Conservation (phyloP, 495 filamentous ascomycete genomes). For the Penicillium canariense region DNA sequence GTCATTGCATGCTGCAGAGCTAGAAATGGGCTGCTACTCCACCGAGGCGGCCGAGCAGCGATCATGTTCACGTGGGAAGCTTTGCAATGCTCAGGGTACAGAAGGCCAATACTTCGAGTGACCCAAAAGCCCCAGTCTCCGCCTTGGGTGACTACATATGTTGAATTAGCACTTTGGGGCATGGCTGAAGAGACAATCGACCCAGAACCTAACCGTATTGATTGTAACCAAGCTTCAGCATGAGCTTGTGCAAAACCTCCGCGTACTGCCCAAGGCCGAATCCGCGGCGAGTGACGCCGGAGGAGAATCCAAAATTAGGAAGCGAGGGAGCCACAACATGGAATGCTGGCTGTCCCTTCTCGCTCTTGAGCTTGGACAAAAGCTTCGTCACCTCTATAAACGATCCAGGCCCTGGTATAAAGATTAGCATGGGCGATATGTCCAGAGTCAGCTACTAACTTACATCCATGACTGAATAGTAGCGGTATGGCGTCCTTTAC, state of each 20-base stretch:
- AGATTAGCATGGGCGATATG: not conserved
- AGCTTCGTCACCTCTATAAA: conserved; percentile 42
- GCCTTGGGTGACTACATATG: conserved; percentile 52
- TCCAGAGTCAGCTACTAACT: not conserved
- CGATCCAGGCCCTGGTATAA: conserved; percentile 32
- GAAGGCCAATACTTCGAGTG: conserved; percentile 53
- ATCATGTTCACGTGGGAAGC: conserved; percentile 67
- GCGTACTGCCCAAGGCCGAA: conserved; percentile 62
- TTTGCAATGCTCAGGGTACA: conserved; percentile 55
- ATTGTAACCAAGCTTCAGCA: conserved; percentile 64
- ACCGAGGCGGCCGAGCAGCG: conserved; percentile 32
- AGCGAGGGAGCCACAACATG: conserved; percentile 45
- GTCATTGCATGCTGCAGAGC: conserved; percentile 25
- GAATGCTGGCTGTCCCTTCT: conserved; percentile 33
- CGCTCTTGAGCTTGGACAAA: conserved; percentile 27
- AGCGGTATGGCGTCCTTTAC: conserved; percentile 38
- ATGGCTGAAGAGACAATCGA: not conserved
- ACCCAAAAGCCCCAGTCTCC: conserved; percentile 69
- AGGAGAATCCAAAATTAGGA: conserved; percentile 43
- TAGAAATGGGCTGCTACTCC: conserved; percentile 15
- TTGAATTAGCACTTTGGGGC: not conserved
- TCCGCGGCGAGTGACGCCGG: conserved; percentile 40
- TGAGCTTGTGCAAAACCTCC: conserved; percentile 59
- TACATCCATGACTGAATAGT: conserved; percentile 47
- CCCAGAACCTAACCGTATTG: conserved; percentile 50